Percentiles rank a stretch among this genome's conserved stretches.
These are phyloP conservation scores for Lachancea quebecensis DNA, from an alignment of 805 yeast species.

Conservation along the genomic window DNA sequence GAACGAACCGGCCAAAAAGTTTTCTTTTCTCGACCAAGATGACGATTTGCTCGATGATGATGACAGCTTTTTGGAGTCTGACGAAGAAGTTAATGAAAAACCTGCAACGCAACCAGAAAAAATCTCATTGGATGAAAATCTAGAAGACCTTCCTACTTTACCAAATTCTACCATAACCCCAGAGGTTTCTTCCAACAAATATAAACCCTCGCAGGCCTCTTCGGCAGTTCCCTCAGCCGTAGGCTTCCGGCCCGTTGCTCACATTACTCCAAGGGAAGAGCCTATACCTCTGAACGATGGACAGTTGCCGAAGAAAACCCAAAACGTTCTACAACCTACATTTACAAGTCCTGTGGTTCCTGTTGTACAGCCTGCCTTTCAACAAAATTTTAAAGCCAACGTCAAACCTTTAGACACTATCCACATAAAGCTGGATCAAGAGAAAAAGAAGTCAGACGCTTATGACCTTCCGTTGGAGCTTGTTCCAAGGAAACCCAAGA, in stretches of 20 bases:
- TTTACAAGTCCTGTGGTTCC: neutral
- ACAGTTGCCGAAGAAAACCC: too few relatives aligned
- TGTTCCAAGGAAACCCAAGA: conserved; percentile 34
- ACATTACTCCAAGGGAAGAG: neutral
- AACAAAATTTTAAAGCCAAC: neutral
- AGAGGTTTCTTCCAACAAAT: neutral
- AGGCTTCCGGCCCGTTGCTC: neutral
- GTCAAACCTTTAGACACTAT: conserved; percentile 8
- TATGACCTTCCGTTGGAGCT: conserved; percentile 65
- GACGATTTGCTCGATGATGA: conserved; percentile 42
- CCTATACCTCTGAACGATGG: neutral
- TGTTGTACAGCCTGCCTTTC: neutral
- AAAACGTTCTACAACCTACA: neutral
- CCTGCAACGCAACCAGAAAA: neutral
- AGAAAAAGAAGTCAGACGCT: conserved; percentile 63
- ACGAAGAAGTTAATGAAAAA: conserved; percentile 17
- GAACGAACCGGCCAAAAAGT: conserved; percentile 24
- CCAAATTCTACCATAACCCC: neutral
- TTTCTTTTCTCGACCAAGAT: conserved; percentile 38
- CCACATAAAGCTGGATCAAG: conserved; percentile 34
- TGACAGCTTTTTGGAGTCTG: conserved; percentile 28
- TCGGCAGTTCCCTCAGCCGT: neutral
- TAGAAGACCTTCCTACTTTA: too few relatives aligned
- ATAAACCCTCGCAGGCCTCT: neutral
- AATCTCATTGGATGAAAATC: too few relatives aligned